These are phyloP conservation scores for Colletotrichum spaethianum DNA, from an alignment of 2,329 filamentous ascomycete genomes.

Conservation along the genomic window DNA sequence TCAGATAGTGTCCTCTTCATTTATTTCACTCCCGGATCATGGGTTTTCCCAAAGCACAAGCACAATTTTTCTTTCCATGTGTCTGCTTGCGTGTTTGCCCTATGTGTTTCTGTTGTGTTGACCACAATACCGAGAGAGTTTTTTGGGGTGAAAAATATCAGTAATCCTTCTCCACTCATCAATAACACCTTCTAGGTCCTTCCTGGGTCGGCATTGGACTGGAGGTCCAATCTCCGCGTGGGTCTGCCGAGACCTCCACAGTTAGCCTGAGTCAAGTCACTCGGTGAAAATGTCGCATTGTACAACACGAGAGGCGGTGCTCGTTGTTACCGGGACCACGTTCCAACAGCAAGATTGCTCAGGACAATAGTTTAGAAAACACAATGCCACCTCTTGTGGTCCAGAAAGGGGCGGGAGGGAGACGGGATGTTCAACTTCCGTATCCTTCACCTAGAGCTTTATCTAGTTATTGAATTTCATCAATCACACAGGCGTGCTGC, in stretches of 20 bases:
- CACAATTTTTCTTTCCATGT: background rate
- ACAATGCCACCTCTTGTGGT: constrained; percentile 9
- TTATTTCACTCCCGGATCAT: background rate
- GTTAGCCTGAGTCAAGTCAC: background rate
- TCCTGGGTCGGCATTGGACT: constrained; percentile 1
- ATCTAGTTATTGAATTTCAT: background rate
- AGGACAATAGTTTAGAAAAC: no score
- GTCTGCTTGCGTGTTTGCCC: background rate
- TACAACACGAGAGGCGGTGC: background rate
- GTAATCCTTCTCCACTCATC: background rate
- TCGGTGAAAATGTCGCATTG: background rate
- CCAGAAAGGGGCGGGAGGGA: background rate
- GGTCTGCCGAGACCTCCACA: background rate
- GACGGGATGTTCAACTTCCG: background rate
- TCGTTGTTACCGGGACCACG: constrained; percentile 1
- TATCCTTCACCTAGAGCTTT: background rate
- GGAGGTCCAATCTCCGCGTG: background rate
- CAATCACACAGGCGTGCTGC: background rate
- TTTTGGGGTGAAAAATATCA: background rate
- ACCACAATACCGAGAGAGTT: background rate
- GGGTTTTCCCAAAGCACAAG: background rate
- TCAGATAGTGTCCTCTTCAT: background rate
- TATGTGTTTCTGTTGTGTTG: no score
- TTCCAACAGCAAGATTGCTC: background rate
- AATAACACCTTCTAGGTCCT: background rate